Evolutionary conservation across 768 basidiomycete species (phyloP).

Genomic region (Leccinum aurantiacum): DNA sequence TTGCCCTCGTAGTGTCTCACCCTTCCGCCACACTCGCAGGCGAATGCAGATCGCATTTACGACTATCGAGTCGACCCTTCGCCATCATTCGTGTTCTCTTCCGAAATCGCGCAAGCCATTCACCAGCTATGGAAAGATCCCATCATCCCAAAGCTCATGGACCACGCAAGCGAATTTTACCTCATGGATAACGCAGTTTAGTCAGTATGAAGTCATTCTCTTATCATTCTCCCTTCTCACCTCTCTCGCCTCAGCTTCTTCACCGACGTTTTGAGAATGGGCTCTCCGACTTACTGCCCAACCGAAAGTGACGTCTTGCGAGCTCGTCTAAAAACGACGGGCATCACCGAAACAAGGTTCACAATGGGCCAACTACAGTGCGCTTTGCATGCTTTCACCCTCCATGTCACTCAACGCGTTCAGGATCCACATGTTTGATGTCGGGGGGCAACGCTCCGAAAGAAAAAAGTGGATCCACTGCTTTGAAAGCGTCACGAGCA

Average conservation of each 20-base stretch:
- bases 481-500: conserved; percentile 77
- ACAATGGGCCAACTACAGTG: conserved; percentile 65
- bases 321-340: conserved; percentile 86
- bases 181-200: conserved; percentile 94
- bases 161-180: conserved; percentile 76
- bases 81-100: conserved; percentile 47
- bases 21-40: conserved; percentile 28
- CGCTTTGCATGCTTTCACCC: conserved; percentile 5
- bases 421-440: conserved; percentile 73
- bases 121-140: conserved; percentile 70
- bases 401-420: background rate
- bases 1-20: background rate
- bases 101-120: conserved; percentile 70
- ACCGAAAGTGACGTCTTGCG: conserved; percentile 84
- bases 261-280: conserved; percentile 80
- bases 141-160: conserved; percentile 51
- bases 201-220: conserved; percentile 43
- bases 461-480: conserved; percentile 83
- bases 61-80: conserved; percentile 51
- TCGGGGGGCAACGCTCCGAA: conserved; percentile 78
- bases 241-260: conserved; percentile 63
- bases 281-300: conserved; percentile 75
- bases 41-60: conserved; percentile 59
- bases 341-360: conserved; percentile 87
- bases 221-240: background rate